Base-by-base conservation (phyloP, 2,329 filamentous ascomycete genomes). In the Aspergillus chevalieri region DNA sequence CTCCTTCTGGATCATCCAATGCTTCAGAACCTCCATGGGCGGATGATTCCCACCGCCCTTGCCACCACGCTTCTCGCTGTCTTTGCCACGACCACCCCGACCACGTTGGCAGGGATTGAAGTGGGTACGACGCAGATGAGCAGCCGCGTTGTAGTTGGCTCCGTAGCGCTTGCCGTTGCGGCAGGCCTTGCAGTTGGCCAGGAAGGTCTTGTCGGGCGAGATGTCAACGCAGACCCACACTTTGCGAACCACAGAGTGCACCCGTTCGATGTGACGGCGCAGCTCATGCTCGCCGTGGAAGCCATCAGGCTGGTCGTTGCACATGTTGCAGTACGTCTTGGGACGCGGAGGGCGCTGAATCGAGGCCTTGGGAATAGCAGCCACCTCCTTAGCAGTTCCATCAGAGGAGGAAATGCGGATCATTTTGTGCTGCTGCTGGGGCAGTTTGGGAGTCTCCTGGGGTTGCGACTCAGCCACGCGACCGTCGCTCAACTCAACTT, bases 141-240 rank as follows among this genome's bases (percentile, higher is more conserved):
- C 92, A 0, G 90, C 90, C 0, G 91, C 92, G 61, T 97, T 97
- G 72, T 97, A 96, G 72, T 96, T 93, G 14, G 87, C 88, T 3
- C 87, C 87, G 60, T 97, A 97, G 51, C 81, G 79, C 74, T 95
- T 96, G 48, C 79, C 73, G 42, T 79, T 78, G 44, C 78, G 79
- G 68, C 92, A 97, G 44, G 87, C 81, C 69, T 95, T 95, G 80
- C 91, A 96, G 57, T 86, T 86, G 46, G 77, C 75, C 30, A 97
- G 79, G 38, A 90, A 84, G 70, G 79, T 71, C 79, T 78, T 68
- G 72, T 82, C 65, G 58, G 76, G 59, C 67, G 79, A 72, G 21
- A 78, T 78, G 54, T 85, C 82, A 36, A 81, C 73, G 60, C 81
- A 84, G 44, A 85, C 77, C 78, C 79, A 86, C 48, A 82, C 81